These are phyloP conservation scores for Stephania cephalantha DNA, from an alignment of 164 flowering plant species.

Conservation along the genomic window DNA sequence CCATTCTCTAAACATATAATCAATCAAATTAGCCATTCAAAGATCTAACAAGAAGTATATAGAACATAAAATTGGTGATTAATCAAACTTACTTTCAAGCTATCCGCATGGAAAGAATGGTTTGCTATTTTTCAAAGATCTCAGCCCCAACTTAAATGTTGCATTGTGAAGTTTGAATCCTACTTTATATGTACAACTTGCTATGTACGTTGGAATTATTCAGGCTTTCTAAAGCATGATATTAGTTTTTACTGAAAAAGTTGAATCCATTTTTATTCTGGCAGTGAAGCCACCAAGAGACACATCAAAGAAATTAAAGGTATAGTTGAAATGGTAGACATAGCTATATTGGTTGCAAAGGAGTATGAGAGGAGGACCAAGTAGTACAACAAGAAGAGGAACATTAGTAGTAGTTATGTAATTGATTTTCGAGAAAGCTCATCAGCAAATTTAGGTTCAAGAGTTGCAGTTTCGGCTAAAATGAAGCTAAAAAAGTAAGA, in stretches of 20 bases:
- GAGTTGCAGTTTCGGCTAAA: constrained; percentile 16
- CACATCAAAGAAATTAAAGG: background rate
- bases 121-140: constrained; percentile 15
- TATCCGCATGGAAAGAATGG: constrained; percentile 36
- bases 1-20: constrained; percentile 26
- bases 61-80: background rate
- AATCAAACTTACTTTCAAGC: constrained; percentile 26
- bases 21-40: background rate
- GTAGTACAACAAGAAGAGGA: constrained; percentile 12
- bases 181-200: too few relatives aligned
- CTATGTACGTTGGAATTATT: too few relatives aligned
- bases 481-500: too few relatives aligned
- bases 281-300: too few relatives aligned
- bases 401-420: too few relatives aligned
- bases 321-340: constrained; percentile 47
- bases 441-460: constrained; percentile 17
- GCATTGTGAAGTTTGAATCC: too few relatives aligned
- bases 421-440: background rate
- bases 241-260: too few relatives aligned
- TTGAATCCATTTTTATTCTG: too few relatives aligned
- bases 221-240: too few relatives aligned
- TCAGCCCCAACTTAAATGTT: too few relatives aligned
- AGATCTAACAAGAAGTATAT: background rate
- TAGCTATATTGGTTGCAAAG: constrained; percentile 66
- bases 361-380: constrained; percentile 65